phyloP scores from a whole-genome alignment of 495 filamentous ascomycete species.

The Talaromyces ruber region DNA sequence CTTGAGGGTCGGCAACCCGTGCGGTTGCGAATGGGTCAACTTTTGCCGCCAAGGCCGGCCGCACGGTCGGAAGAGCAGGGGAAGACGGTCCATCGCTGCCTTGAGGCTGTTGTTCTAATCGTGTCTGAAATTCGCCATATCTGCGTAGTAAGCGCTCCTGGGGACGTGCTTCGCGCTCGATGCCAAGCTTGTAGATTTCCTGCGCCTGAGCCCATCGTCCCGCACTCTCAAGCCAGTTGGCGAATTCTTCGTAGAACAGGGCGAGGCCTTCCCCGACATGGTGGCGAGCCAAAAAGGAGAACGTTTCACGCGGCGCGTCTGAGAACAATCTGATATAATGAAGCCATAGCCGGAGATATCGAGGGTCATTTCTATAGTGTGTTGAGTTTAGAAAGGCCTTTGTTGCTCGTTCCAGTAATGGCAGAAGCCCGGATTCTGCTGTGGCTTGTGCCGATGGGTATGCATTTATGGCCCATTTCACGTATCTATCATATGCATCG shows the following conservation, averaged over 20 bases:
- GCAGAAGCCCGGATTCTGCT: conserved; percentile 80
- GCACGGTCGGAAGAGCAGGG: conserved; percentile 73
- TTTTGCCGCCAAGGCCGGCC: conserved; percentile 82
- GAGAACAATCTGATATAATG: conserved; percentile 89
- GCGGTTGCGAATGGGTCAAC: conserved; percentile 63
- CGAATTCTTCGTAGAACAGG: conserved; percentile 97
- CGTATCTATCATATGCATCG: conserved; percentile 92
- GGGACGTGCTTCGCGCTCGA: conserved; percentile 82
- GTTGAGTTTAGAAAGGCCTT: conserved; percentile 72
- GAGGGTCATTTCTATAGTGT: conserved; percentile 90
- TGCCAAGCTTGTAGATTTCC: conserved; percentile 81
- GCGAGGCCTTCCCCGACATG: conserved; percentile 79
- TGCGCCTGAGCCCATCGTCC: conserved; percentile 87
- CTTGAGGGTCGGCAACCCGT: conserved; percentile 56
- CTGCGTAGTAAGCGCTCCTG: conserved; percentile 73
- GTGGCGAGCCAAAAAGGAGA: conserved; percentile 83
- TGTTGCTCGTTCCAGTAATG: conserved; percentile 84
- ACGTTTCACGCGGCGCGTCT: conserved; percentile 85
- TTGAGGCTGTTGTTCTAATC: conserved; percentile 55
- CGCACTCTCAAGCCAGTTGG: conserved; percentile 78
- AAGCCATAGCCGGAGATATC: conserved; percentile 89
- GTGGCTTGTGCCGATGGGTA: conserved; percentile 92
- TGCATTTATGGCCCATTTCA: conserved; percentile 90
- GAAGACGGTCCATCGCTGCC: conserved; percentile 60
- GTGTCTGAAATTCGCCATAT: conserved; percentile 79